A percentile compares a stretch with the other conserved stretches of the same genome.
Evolutionary conservation across 371 early-diverging fungal genomes (phyloP).

Genomic region (Syncephalastrum contaminatum): DNA sequence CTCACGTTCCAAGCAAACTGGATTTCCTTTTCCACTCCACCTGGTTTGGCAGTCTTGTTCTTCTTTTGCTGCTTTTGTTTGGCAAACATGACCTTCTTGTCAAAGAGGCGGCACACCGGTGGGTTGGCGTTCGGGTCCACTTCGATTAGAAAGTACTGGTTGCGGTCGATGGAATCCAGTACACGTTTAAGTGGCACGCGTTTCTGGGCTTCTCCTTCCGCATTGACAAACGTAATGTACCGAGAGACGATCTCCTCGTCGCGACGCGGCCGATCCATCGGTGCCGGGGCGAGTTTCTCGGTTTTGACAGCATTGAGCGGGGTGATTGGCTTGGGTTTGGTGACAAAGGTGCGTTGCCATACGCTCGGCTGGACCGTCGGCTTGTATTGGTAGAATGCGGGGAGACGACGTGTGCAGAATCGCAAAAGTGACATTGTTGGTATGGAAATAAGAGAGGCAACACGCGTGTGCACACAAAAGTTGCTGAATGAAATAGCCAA

Average conservation of each 20-base stretch:
- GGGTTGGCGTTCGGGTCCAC: conserved; percentile 48
- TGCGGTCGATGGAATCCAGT: conserved; percentile 43
- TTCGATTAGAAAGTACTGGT: conserved; percentile 49
- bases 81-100: conserved; percentile 54
- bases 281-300: background rate
- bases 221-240: conserved; percentile 51
- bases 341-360: too few species aligned
- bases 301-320: too few species aligned
- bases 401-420: too few species aligned
- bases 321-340: too few species aligned
- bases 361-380: too few species aligned
- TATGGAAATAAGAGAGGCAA: too few species aligned
- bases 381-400: too few species aligned
- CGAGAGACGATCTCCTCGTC: conserved; percentile 57
- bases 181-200: conserved; percentile 30
- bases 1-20: conserved; percentile 62
- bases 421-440: too few species aligned
- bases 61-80: conserved; percentile 50
- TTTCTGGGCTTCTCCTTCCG: conserved; percentile 38
- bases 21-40: conserved; percentile 45
- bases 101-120: conserved; percentile 57
- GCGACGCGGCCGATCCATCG: conserved; percentile 37
- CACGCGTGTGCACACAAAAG: too few species aligned
- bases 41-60: conserved; percentile 41
- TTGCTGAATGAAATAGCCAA: too few species aligned